Percentiles rank a stretch among this genome's conserved stretches.
Conservation (phyloP, 495 filamentous ascomycete genomes). For the Neurospora hispaniola region DNA sequence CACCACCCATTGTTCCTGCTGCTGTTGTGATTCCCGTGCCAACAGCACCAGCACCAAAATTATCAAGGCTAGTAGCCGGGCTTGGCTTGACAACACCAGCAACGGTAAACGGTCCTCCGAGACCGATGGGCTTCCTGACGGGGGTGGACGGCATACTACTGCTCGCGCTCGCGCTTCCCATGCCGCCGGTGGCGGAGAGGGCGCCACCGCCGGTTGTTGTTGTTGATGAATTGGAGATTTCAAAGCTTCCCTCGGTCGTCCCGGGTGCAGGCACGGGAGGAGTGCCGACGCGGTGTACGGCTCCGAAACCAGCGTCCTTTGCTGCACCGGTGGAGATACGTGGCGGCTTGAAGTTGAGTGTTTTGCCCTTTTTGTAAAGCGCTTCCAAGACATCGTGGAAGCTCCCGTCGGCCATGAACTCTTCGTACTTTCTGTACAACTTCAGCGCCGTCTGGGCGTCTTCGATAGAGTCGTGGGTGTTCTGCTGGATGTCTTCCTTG, state of each 20-base stretch:
- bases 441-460: constrained; percentile 83
- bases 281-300: not conserved
- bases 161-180: not conserved
- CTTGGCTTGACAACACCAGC: not conserved
- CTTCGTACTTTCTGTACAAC: constrained; percentile 81
- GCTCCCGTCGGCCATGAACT: constrained; percentile 77
- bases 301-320: not conserved
- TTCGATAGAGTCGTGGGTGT: constrained; percentile 86
- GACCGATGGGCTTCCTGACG: not conserved
- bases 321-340: constrained; percentile 6
- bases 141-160: not conserved
- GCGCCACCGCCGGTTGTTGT: not conserved
- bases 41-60: not conserved
- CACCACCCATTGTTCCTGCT: not conserved
- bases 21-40: not conserved
- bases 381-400: constrained; percentile 68
- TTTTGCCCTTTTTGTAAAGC: constrained; percentile 64
- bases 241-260: not conserved
- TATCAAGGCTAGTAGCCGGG: not conserved
- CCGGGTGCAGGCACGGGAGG: not conserved
- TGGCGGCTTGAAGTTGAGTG: constrained; percentile 65
- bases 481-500: constrained; percentile 81
- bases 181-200: not conserved
- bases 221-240: not conserved
- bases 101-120: not conserved